Evolutionary conservation across 1,284 basidiomycete genomes (phyloP), one percentile per base, ranked within the genome.

Genomic region (Moesziomyces parantarcticus): DNA sequence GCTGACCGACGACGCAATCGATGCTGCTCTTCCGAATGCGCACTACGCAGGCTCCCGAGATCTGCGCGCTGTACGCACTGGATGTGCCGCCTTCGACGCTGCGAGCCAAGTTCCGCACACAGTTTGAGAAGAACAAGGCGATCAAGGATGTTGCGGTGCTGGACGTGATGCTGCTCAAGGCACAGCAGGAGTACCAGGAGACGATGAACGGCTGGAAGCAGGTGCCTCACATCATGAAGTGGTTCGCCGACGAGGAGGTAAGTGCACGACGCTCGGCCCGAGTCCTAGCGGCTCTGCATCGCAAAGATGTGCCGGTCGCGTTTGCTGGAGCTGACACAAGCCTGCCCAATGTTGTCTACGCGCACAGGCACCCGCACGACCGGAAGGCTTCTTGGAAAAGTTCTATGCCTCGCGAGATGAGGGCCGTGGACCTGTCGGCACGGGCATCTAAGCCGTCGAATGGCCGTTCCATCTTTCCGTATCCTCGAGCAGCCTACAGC

Each of bases 141-240:
- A 89, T 97, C 51, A 89, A 90, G 52, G 94, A 99, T 86, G 85
- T 89, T 34, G 89, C 90, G 57, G 90, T 92, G 44, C 90, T 97
- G 83, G 94, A 99, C 84, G 87, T 97, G 51, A 87, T 98, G 77
- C 84, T 98, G 50, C 88, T 91, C 84, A 98, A 98, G 88, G 89
- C 89, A 66, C 87, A 90, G 71, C 90, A 90, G 85, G 94, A 97
- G 79, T 94, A 90, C 83, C 97, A 99, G 87, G 97, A 85, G 87
- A 91, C 92, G 48, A 88, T 97, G 88, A 97, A 97, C 84, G 89
- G 88, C 76, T 97, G 94, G 94, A 95, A 95, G 84, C 91, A 92
- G 86, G 84, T 86, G 75, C 85, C 81, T 20, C 84, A 84, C 66
- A 50, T 84, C 44, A 83, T 85, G 83, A 81, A 83, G 60, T 84